Base-by-base conservation (phyloP, 441 rosid species). In the Cnidoscolus chayamansa region DNA sequence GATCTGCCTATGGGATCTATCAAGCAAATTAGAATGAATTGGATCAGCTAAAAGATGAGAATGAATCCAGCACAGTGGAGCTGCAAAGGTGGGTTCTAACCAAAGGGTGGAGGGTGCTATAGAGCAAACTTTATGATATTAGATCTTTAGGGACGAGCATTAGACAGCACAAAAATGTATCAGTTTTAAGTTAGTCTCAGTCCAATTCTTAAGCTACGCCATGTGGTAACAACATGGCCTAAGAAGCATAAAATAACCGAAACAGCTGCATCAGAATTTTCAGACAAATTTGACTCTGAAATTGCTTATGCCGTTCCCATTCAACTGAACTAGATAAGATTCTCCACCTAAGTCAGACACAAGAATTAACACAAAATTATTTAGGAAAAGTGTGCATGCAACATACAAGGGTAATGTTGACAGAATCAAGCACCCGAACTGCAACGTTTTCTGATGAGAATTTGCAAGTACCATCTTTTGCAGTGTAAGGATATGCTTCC, bases 351-450 rank as follows among this genome's bases (percentile, higher is more conserved):
- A 20, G 6, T 40, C 50, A 54, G 35, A 57, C 32, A 30, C 16
- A 48, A 0, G 15, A 62, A 67, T 56, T 25, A 25, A 45, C 6
- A 43, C 11, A 63, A 53, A 70, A 40, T 40, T 53, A 45, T 48
- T 60, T 10, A 37, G 35, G 48, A 59, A 43, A 59, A 74, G n/a
- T 31, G 2, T 10, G 53, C 53, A 13, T 20, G 32, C 40, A 57
- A 80, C 82, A 77, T 80, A 94, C 99, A 85, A 83, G 78, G 67
- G 96, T 94, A 75, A 92, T 90, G 83, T 94, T 92, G 70, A 94
- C 88, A 16, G 96, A 90, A 74, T 81, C 76, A 0, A 77, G 53
- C 53, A 92, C 94, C 75, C 80, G 85, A 75, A 89, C 85, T 70
- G 91, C 99, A 48, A 92, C 79, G 71, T 94, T 92, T 77, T 84